Percentiles rank a stretch among this genome's conserved stretches.
Conservation (phyloP, 2,329 filamentous ascomycete genomes). For the Arthroderma sp. region DNA sequence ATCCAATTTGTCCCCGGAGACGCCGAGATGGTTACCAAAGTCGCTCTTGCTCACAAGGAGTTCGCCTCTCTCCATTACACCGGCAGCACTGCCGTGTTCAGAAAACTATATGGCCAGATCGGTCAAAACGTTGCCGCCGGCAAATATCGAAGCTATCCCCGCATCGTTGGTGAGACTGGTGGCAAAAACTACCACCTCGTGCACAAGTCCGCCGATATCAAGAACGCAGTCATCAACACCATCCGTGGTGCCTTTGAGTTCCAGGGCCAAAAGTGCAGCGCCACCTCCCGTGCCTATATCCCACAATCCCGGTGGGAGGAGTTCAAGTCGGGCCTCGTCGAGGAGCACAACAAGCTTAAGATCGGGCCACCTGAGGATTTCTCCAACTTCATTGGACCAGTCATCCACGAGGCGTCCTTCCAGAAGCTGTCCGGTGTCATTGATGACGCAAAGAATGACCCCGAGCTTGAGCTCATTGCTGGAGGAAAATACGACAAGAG, state of each 20-base stretch:
- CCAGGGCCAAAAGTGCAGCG: conserved; percentile 85
- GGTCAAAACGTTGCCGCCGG: conserved; percentile 67
- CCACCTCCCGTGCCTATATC: conserved; percentile 67
- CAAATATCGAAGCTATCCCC: conserved; percentile 71
- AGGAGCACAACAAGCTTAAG: conserved; percentile 57
- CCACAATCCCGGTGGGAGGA: conserved; percentile 60
- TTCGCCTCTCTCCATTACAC: conserved; percentile 94
- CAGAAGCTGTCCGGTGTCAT: conserved; percentile 66
- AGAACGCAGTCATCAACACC: conserved; percentile 68
- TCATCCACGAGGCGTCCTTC: conserved; percentile 72
- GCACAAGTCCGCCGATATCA: conserved; percentile 61
- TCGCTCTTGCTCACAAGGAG: conserved; percentile 60
- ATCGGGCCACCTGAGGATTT: conserved; percentile 58
- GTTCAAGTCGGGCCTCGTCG: conserved; percentile 53
- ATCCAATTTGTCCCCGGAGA: conserved; percentile 90
- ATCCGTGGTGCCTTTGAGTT: conserved; percentile 81
- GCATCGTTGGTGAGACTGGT: conserved; percentile 80
- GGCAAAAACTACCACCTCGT: conserved; percentile 90
- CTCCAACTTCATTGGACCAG: conserved; percentile 71
- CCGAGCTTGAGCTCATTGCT: conserved; percentile 55
- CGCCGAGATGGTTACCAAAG: conserved; percentile 67
- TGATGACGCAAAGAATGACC: conserved; percentile 66
- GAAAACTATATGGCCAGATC: conserved; percentile 75
- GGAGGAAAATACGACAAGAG: conserved; percentile 67
- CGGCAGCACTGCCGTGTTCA: conserved; percentile 83